Percentiles rank a stretch among this genome's conserved stretches.
These are phyloP conservation scores for Actinomortierella ambigua DNA, from an alignment of 371 early-diverging fungal genomes.

Conservation along the genomic window DNA sequence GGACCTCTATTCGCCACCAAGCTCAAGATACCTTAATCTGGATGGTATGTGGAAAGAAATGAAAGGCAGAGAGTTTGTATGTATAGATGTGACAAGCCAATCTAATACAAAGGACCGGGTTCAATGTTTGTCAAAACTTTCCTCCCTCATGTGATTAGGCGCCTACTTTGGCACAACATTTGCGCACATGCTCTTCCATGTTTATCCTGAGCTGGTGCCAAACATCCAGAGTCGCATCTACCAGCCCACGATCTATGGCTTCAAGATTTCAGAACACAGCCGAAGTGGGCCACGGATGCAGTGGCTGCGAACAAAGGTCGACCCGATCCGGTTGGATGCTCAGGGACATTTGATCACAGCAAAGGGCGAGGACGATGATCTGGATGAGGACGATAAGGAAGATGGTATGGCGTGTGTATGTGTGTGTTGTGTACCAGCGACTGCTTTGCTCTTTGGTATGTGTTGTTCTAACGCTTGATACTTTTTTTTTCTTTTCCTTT, in stretches of 20 bases:
- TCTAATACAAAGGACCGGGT: too few species aligned
- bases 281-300: conserved; percentile 74
- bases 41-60: conserved; percentile 68
- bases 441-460: too few species aligned
- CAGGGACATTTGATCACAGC: conserved; percentile 43
- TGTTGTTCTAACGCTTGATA: too few species aligned
- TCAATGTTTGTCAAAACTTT: too few species aligned
- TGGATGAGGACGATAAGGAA: conserved; percentile 46
- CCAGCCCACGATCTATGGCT: conserved; percentile 83
- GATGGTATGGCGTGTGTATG: background rate
- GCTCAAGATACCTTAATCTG: conserved; percentile 70
- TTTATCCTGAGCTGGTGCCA: conserved; percentile 79
- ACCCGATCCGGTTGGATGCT: conserved; percentile 28
- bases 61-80: background rate
- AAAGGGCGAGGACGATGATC: conserved; percentile 41
- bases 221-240: conserved; percentile 57
- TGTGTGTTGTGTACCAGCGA: too few species aligned
- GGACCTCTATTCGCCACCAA: conserved; percentile 86
- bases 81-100: too few species aligned
- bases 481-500: too few species aligned
- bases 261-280: conserved; percentile 66
- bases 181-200: conserved; percentile 89
- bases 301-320: conserved; percentile 68
- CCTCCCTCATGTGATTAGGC: conserved; percentile 53
- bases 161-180: conserved; percentile 97